phyloP scores from a whole-genome alignment of 1,139 yeast species.

The Protomyces pachydermus region DNA sequence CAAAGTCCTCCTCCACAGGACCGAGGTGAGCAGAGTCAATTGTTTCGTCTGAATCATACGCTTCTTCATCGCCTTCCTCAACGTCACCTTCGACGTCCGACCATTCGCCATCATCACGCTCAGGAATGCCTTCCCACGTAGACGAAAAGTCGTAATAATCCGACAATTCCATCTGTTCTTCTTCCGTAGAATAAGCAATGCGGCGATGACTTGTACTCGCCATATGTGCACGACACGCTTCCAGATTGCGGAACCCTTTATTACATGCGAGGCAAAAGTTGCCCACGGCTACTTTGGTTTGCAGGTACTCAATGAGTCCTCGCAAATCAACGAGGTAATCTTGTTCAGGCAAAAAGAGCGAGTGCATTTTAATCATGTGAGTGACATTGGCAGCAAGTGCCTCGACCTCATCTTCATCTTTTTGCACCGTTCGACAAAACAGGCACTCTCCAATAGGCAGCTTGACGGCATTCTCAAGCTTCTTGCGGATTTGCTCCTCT shows the following conservation, averaged over 20 bases:
- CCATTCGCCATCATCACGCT: slow-evolving; percentile 44
- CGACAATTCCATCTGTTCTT: slow-evolving; percentile 72
- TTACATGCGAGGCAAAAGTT: slow-evolving; percentile 77
- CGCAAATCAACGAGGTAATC: slow-evolving; percentile 60
- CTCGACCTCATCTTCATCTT: slow-evolving; percentile 36
- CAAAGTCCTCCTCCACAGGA: slow-evolving; percentile 54
- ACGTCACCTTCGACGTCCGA: slow-evolving; percentile 47
- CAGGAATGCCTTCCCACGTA: slow-evolving; percentile 44
- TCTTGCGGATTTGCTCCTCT: slow-evolving; percentile 39
- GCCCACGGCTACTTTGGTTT: slow-evolving; percentile 80
- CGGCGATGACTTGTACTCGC: slow-evolving; percentile 75
- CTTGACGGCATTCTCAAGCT: slow-evolving; percentile 34
- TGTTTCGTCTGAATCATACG: slow-evolving; percentile 48
- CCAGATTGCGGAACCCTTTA: slow-evolving; percentile 76
- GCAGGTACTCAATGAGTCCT: slow-evolving; percentile 70
- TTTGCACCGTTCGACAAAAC: slow-evolving; percentile 19
- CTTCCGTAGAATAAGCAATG: slow-evolving; percentile 80
- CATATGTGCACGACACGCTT: slow-evolving; percentile 90
- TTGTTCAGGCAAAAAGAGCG: slow-evolving; percentile 80
- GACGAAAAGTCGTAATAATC: slow-evolving; percentile 82
- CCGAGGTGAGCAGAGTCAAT: slow-evolving; percentile 39
- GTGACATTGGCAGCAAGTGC: slow-evolving; percentile 64
- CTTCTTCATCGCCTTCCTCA: slow-evolving; percentile 45
- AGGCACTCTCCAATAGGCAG: slow-evolving; percentile 16
- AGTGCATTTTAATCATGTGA: slow-evolving; percentile 75